These are phyloP conservation scores for Chamaenerion angustifolium DNA, from an alignment of 345 rosid species.

Conservation along the genomic window DNA sequence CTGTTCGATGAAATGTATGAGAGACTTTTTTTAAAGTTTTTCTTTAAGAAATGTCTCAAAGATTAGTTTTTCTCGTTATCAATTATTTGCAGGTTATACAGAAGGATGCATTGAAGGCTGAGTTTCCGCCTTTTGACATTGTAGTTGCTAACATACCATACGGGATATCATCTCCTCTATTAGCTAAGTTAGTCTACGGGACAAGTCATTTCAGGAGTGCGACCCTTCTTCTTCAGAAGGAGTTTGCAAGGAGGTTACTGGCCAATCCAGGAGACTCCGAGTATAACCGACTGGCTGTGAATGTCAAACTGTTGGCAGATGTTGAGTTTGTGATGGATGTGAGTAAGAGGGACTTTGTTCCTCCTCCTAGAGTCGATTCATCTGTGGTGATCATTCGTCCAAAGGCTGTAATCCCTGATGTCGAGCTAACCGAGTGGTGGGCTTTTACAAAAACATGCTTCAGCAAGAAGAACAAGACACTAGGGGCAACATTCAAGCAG, in stretches of 20 bases:
- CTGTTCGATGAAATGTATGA: conserved; percentile 41
- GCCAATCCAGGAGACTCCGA: conserved; percentile 79
- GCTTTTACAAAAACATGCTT: conserved; percentile 75
- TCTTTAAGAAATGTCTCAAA: conserved; percentile 30
- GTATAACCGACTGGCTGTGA: conserved; percentile 77
- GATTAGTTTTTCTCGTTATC: conserved; percentile 3
- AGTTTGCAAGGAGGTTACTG: conserved; percentile 65
- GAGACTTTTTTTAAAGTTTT: conserved; percentile 49
- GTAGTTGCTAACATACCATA: conserved; percentile 83
- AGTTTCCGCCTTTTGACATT: conserved; percentile 61
- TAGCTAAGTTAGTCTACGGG: conserved; percentile 69
- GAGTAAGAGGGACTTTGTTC: conserved; percentile 82
- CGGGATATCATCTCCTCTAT: conserved; percentile 70
- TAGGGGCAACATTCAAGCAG: conserved; percentile 84
- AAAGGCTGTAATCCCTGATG: conserved; percentile 40
- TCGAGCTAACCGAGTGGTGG: conserved; percentile 55
- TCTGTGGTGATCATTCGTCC: conserved; percentile 69
- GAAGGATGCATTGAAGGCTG: conserved; percentile 64
- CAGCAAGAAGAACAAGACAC: conserved; percentile 70
- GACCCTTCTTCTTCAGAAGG: conserved; percentile 83
- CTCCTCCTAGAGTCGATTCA: conserved; percentile 83
- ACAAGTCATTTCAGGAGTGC: conserved; percentile 42
- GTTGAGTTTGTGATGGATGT: conserved; percentile 76
- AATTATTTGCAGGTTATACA: conserved; percentile 38
- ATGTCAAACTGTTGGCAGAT: conserved; percentile 69